phyloP scores from a whole-genome alignment of 257 asterid species.

The Ilex asprella region DNA sequence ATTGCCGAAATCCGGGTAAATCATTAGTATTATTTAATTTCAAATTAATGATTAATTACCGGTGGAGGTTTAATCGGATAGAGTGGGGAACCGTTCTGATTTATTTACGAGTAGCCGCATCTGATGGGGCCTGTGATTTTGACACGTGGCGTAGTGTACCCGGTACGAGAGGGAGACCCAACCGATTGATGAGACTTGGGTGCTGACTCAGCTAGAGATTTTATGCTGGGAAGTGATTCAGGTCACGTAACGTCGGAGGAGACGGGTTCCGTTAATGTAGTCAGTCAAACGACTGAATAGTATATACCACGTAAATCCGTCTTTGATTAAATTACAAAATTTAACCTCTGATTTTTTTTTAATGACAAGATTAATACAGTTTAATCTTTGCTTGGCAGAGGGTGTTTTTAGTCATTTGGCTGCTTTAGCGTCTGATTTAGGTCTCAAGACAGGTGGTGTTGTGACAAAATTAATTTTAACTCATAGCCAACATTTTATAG shows the following conservation, averaged over 20 bases:
- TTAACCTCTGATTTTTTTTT: not conserved
- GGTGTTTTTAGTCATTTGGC: no score
- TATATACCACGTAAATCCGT: conserved; percentile 19
- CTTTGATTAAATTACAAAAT: conserved; percentile 32
- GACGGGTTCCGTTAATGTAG: conserved; percentile 46
- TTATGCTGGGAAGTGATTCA: conserved; percentile 7
- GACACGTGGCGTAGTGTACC: conserved; percentile 33
- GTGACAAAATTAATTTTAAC: no score
- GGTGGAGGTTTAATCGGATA: not conserved
- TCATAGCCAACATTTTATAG: no score
- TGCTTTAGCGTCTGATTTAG: no score
- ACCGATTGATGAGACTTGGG: not conserved
- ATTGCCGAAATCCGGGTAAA: conserved; percentile 7
- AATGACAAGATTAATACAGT: no score
- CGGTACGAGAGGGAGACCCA: not conserved
- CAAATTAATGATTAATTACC: no score
- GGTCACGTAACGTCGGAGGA: conserved; percentile 43
- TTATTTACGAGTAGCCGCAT: conserved; percentile 68
- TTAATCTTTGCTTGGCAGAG: not conserved
- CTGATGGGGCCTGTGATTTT: conserved; percentile 21
- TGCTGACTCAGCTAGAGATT: conserved; percentile 8
- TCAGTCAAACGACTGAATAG: conserved; percentile 31
- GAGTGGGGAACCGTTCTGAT: not conserved
- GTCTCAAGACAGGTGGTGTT: no score
- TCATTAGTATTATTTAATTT: no score